Conservation (phyloP, 306 rosid species). For the Fragaria ananassa region DNA sequence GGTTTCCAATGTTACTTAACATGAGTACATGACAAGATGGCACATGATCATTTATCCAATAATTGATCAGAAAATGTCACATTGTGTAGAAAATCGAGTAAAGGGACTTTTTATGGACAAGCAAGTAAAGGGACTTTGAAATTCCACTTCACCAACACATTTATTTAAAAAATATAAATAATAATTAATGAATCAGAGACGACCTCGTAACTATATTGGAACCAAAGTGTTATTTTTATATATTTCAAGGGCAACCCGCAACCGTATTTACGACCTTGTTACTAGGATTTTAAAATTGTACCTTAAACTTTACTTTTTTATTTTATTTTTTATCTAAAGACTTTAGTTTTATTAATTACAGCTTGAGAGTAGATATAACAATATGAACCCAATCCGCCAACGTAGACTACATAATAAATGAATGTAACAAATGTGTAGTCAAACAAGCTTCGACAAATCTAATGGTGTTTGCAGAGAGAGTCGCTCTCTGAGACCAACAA, state of each 20-base stretch:
- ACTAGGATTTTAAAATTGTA: no score
- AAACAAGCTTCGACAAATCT: no score
- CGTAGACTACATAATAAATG: no score
- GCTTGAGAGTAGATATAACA: no score
- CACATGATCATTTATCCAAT: background rate
- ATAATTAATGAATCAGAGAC: background rate
- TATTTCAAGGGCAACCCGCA: no score
- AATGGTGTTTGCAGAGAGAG: no score
- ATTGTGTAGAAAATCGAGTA: background rate
- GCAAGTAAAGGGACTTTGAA: background rate
- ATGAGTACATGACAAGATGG: background rate
- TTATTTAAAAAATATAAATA: background rate
- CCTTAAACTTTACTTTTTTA: no score
- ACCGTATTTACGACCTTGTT: no score
- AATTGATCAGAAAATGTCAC: background rate
- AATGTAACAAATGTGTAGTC: no score
- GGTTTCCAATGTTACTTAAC: background rate
- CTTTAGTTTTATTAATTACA: no score
- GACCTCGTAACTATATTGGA: background rate
- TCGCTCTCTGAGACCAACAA: no score
- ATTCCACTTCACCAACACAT: background rate
- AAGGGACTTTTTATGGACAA: background rate
- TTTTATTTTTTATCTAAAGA: no score
- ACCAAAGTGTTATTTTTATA: background rate
- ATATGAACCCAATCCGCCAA: accelerated